A percentile compares a stretch with the other conserved stretches of the same genome.
Conservation (phyloP, 805 yeast species). For the Naumovozyma castellii region DNA sequence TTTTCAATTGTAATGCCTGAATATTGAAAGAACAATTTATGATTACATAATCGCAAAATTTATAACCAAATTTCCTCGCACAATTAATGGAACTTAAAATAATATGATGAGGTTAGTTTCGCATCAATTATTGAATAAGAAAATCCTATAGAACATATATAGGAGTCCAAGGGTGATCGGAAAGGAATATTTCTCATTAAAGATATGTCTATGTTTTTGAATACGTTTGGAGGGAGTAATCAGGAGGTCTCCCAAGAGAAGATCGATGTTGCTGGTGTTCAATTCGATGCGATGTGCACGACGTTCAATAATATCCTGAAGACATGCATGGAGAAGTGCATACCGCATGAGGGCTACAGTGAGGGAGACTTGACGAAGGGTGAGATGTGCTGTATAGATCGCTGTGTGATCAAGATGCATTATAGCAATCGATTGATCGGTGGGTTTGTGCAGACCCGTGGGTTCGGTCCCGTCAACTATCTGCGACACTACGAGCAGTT, state of each 20-base stretch:
- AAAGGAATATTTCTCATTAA: too few species aligned
- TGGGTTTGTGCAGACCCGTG: conserved; percentile 35
- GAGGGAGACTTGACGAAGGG: conserved; percentile 82
- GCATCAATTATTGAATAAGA: too few species aligned
- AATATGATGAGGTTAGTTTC: too few species aligned
- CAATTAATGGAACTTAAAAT: too few species aligned
- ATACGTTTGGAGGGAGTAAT: conserved; percentile 30
- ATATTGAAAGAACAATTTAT: too few species aligned
- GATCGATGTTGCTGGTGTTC: conserved; percentile 55
- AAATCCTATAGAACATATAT: too few species aligned
- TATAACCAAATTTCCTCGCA: too few species aligned
- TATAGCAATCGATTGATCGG: conserved; percentile 60
- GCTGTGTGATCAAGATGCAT: conserved; percentile 81
- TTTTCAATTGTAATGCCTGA: too few species aligned
- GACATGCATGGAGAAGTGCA: conserved; percentile 67
- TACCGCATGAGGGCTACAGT: conserved; percentile 66
- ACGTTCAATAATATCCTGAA: conserved; percentile 48
- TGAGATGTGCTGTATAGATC: conserved; percentile 69
- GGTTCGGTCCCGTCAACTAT: conserved; percentile 40
- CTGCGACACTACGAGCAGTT: conserved; percentile 26
- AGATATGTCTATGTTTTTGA: conserved; percentile 65
- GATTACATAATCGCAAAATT: too few species aligned
- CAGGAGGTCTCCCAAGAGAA: conserved; percentile 52
- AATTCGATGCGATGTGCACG: conserved; percentile 52
- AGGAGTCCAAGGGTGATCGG: neutral